phyloP scores from a whole-genome alignment of 495 filamentous ascomycete species.

The Cercophora samala region DNA sequence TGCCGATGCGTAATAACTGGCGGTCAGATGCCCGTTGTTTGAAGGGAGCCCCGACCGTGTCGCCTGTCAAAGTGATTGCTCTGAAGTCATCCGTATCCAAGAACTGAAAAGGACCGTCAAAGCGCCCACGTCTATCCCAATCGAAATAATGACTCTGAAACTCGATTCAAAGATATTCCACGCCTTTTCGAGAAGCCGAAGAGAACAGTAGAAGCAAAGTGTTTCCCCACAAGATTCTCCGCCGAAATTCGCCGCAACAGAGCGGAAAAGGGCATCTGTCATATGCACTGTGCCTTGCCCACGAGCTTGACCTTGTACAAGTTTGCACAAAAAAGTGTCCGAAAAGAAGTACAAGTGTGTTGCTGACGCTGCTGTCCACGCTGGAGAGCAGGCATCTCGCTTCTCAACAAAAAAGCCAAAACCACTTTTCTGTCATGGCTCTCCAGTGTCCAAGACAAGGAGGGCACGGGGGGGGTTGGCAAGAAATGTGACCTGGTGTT shows the following conservation, averaged over 20 bases:
- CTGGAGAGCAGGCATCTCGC: constrained; percentile 13
- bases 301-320: constrained; percentile 35
- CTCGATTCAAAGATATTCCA: constrained; percentile 25
- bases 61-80: not conserved
- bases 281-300: constrained; percentile 35
- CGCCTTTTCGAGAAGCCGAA: constrained; percentile 35
- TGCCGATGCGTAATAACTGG: not conserved
- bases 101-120: not conserved
- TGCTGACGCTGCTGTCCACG: constrained; percentile 12
- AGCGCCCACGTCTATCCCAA: not conserved
- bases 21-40: not conserved
- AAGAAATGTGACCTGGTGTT: not conserved
- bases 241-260: constrained; percentile 30
- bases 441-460: not conserved
- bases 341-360: constrained; percentile 30
- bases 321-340: constrained; percentile 34
- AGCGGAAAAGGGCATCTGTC: constrained; percentile 39
- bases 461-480: not conserved
- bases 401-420: constrained; percentile 8
- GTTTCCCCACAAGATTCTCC: constrained; percentile 22
- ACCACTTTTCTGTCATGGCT: not conserved
- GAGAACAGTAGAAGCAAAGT: not conserved
- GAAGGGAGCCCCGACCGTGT: not conserved
- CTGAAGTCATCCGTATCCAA: not conserved
- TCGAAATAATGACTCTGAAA: not conserved